phyloP scores from a whole-genome alignment of 2,329 filamentous ascomycete species.

The Talaromyces sp. region DNA sequence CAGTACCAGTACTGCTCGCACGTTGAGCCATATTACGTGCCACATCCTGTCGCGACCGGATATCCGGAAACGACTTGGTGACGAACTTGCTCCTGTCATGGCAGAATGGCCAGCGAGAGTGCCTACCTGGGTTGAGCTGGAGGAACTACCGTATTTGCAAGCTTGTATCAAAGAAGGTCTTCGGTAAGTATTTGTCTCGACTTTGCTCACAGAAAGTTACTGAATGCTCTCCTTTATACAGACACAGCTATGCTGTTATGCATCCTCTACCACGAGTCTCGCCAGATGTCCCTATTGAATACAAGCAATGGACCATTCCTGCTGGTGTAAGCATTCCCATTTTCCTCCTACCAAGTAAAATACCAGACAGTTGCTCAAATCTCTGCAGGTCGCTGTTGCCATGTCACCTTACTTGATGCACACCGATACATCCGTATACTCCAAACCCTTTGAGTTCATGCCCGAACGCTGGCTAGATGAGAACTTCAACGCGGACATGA shows the following conservation, averaged over 20 bases:
- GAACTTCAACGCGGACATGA: conserved; percentile 28
- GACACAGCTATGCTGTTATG: conserved; percentile 37
- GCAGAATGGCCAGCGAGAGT: conserved; percentile 19
- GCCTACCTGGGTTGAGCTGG: conserved; percentile 25
- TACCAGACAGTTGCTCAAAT: background rate
- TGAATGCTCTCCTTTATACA: conserved; percentile 24
- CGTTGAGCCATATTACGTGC: conserved; percentile 22
- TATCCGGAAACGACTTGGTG: conserved; percentile 18
- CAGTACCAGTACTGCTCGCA: conserved; percentile 26
- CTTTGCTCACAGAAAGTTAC: background rate
- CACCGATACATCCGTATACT: conserved; percentile 28
- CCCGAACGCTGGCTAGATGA: conserved; percentile 31
- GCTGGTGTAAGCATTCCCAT: conserved; percentile 9
- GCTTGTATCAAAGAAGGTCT: conserved; percentile 29
- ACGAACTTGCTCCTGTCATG: conserved; percentile 26
- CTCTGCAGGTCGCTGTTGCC: conserved; percentile 23
- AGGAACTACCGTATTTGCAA: conserved; percentile 29
- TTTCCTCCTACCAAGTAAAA: background rate
- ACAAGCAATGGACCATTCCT: conserved; percentile 26
- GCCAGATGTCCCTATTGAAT: conserved; percentile 22
- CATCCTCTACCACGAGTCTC: conserved; percentile 28
- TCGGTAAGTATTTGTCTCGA: conserved; percentile 17
- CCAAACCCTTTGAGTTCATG: conserved; percentile 24
- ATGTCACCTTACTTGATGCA: conserved; percentile 31
- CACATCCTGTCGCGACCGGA: conserved; percentile 12